Percentiles rank a stretch among this genome's conserved stretches.
Conservation (phyloP, 225 moss, liverwort and hornwort species). For the Pseudoscleropodium purum region DNA sequence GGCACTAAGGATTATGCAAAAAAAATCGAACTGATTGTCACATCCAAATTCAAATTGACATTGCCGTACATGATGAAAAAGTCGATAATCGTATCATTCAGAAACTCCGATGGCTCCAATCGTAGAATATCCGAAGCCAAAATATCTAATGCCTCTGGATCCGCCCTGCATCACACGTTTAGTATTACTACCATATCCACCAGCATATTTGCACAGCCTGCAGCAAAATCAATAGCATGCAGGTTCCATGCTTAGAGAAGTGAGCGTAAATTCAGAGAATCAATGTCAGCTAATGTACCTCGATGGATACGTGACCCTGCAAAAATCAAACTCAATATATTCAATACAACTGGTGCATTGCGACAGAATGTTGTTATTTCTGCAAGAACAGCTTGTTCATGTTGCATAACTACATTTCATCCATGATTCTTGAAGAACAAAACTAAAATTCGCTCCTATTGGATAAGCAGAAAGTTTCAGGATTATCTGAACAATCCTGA, state of each 20-base stretch:
- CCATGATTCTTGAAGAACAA: not conserved
- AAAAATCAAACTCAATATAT: not conserved
- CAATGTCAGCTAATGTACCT: not conserved
- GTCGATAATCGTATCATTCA: slow-evolving; percentile 93
- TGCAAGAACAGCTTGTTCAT: not conserved
- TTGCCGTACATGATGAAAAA: slow-evolving; percentile 77
- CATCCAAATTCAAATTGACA: not conserved
- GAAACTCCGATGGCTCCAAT: slow-evolving; percentile 62
- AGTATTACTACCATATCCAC: not conserved
- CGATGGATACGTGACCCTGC: not conserved
- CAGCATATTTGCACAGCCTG: not conserved
- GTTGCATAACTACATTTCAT: not conserved
- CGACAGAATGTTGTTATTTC: not conserved
- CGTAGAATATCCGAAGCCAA: slow-evolving; percentile 50
- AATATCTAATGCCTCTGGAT: slow-evolving; percentile 86
- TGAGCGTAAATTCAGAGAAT: not conserved
- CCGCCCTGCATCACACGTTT: slow-evolving; percentile 42
- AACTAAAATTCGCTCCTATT: not conserved
- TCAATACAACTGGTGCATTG: not conserved
- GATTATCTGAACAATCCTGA: not conserved
- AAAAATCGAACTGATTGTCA: not conserved
- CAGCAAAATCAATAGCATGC: not conserved
- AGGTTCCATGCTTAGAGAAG: not conserved
- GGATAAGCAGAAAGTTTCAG: not conserved
- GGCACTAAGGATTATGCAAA: not conserved